Evolutionary conservation across 495 filamentous ascomycete species (phyloP), one percentile per base, ranked within the genome.

Genomic region (Hypoxylon lienhwacheense): DNA sequence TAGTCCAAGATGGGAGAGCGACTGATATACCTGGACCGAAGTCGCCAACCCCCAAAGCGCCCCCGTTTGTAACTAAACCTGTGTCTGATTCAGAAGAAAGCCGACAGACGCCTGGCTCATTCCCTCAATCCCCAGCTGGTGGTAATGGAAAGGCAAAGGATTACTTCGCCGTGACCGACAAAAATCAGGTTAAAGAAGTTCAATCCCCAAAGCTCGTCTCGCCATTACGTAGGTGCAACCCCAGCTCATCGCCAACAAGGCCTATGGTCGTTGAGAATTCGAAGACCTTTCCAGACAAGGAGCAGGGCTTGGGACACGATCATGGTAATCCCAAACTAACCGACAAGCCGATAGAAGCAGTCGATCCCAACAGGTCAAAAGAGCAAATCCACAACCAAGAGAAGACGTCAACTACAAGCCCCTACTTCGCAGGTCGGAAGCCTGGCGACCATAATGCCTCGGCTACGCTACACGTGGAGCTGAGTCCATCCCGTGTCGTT

Each of bases 381-480:
- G 8, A 28, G n/a, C 35, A 32, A 32, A 2, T 12, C 7, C 22
- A 16, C 22, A 25, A 16, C 6, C 28, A 42, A 41, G 42, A 55
- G 31, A 34, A 47, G n/a, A 14, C 47, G 10, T 14, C 36, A 15
- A 48, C 20, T n/a, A 35, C 11, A 10, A 61, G 58, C 15, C 52
- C 20, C 12, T 52, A 35, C 11, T 61, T 61, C 12, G 58, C 46
- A n/a, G 58, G 58, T 3, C 41, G 52, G 15, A 34, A 42, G 6
- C 34, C 34, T 7, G 42, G 34, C 28, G 58, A 61, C 17, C 47
- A 12, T 10, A 52, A 51, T 51, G 28, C 52, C 3, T 51, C 41
- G 41, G 58, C 58, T n/a, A 61, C 24, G 29, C 46, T 61, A 44
- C 58, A 32, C 14, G 45, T 47, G 25, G 46, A 52, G 19, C 46